Base-by-base conservation (phyloP, 202 grass and related monocot species). In the Bolboschoenoplectus hybrid region DNA sequence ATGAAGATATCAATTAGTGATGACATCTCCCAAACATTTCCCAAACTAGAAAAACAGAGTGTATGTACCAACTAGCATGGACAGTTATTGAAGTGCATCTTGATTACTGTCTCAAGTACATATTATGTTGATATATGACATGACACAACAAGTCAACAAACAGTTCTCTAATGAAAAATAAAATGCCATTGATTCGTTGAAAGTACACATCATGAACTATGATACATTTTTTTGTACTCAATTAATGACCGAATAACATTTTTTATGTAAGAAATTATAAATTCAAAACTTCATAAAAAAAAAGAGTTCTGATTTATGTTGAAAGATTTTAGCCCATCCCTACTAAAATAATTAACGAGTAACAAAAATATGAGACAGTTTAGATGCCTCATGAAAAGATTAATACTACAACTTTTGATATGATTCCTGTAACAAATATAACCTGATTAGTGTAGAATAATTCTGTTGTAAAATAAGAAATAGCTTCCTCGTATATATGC, bases 331-430 rank as follows among this genome's bases (percentile, higher is more conserved):
- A 16, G n/a, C 16, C 17, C 17, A n/a, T 61, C 17, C 19, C 5
- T n/a, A 61, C 57, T 55, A 61, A 6, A 61, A 7, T 1, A 61
- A 61, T 19, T 9, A 51, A 61, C 4, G 57, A 61, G 16, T 45
- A 70, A 70, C 67, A 70, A 70, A 19, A 70, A n/a, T 17, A 71
- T 71, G 67, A 71, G 40, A 70, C 16, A 34, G 9, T 67, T 67
- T 11, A 40, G 39, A 67, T 67, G 26, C 62, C 26, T 65, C 61
- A 26, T 26, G 61, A 26, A 35, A 9, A 63, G 61, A 65, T 66
- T 13, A 9, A 66, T 66, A 36, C 38, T 6, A 19, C 57, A 61
- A 26, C 26, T 16, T 61, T 16, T 19, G 4, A 61, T 61, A 61
- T 61, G 57, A 61, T 61, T 61, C 57, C 57, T 58, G 57, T 61